phyloP scores from a whole-genome alignment of 192 early-diverging fungal genomes.

The Umbelopsis vinacea region DNA sequence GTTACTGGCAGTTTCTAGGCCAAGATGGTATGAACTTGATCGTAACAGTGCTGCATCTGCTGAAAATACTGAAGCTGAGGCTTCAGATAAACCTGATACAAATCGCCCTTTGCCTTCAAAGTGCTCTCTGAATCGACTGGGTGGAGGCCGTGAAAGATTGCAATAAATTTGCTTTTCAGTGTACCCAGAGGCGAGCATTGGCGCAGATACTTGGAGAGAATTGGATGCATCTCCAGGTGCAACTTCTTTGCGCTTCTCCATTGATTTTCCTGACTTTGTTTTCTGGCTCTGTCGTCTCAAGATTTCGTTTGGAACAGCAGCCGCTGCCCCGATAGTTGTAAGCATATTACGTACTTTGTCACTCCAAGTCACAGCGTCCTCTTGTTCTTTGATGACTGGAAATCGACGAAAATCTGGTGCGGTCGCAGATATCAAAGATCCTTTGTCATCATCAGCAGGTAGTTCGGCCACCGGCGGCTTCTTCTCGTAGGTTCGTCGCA shows the following conservation, averaged over 20 bases:
- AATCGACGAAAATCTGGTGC: conserved; percentile 10
- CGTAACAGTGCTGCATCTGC: conserved; percentile 3
- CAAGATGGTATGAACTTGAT: background rate
- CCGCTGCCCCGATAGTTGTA: background rate
- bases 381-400: conserved; percentile 3
- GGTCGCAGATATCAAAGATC: background rate
- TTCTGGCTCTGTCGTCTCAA: background rate
- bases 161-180: conserved; percentile 7
- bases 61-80: conserved; percentile 16
- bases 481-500: background rate
- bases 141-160: background rate
- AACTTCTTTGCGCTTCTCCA: background rate
- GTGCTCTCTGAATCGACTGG: conserved; percentile 11
- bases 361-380: conserved; percentile 14
- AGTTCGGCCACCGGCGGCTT: background rate
- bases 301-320: background rate
- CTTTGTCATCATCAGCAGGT: background rate
- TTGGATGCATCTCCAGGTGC: background rate
- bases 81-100: background rate
- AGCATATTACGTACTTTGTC: conserved; percentile 10
- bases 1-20: conserved; percentile 10
- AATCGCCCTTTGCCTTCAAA: conserved; percentile 8
- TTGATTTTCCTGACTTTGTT: background rate
- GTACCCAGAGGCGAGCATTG: background rate
- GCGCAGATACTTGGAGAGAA: conserved; percentile 1